phyloP scores from a whole-genome alignment of 2,329 filamentous ascomycete genomes.

The Claviceps sorghi region DNA sequence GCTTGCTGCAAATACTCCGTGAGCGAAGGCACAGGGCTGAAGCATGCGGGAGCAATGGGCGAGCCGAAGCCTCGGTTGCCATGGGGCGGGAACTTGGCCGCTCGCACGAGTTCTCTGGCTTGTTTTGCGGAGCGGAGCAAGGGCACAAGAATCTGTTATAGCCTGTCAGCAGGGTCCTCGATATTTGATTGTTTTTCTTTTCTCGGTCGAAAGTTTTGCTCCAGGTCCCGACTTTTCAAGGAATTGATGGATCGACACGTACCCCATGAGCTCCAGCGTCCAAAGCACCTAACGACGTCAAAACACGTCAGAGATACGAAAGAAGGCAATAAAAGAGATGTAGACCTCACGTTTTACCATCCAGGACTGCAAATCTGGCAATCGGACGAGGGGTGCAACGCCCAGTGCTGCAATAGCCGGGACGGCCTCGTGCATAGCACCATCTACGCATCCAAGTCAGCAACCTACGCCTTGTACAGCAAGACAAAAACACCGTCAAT shows the following conservation, averaged over 20 bases:
- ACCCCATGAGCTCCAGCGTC: constrained; percentile 35
- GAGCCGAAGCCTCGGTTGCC: constrained; percentile 36
- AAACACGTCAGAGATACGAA: not conserved
- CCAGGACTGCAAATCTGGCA: constrained; percentile 35
- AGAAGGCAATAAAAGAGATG: not conserved
- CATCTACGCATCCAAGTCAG: constrained; percentile 18
- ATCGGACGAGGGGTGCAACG: constrained; percentile 29
- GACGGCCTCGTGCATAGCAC: constrained; percentile 38
- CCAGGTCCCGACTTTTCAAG: not conserved
- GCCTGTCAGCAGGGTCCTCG: not conserved
- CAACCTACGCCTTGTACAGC: not conserved
- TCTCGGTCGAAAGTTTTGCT: not conserved
- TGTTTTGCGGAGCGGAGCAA: constrained; percentile 29
- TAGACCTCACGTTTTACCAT: constrained; percentile 28
- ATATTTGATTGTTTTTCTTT: not conserved
- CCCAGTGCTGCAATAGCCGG: constrained; percentile 35
- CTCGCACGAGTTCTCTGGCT: constrained; percentile 28
- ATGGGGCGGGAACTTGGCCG: constrained; percentile 35
- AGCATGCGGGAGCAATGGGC: constrained; percentile 28
- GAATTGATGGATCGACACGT: constrained; percentile 15
- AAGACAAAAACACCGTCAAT: not conserved
- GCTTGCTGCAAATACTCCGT: constrained; percentile 35
- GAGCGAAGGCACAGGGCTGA: constrained; percentile 28
- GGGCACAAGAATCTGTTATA: constrained; percentile 30
- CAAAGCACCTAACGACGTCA: constrained; percentile 23